Conservation (phyloP, 345 rosid genomes). For the Brassica cretica region DNA sequence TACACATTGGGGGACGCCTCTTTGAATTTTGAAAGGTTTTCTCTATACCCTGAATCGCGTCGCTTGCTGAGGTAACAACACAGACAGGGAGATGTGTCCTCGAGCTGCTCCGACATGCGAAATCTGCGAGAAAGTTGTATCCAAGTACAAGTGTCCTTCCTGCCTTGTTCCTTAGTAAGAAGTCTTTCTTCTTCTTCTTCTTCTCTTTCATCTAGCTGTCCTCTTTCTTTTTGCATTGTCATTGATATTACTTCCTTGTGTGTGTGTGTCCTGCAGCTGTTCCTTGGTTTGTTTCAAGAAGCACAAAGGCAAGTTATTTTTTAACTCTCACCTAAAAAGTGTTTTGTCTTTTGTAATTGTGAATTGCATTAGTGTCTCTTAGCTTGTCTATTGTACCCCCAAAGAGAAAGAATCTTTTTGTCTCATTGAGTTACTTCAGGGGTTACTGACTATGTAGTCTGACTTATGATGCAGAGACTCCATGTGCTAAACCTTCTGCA, state of each 20-base stretch:
- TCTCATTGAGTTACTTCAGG: background rate
- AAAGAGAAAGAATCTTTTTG: background rate
- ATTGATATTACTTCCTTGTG: conserved; percentile 8
- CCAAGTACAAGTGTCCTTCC: conserved; percentile 81
- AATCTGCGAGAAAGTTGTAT: conserved; percentile 59
- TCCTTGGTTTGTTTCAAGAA: conserved; percentile 56
- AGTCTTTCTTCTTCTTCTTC: background rate
- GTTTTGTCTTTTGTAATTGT: background rate
- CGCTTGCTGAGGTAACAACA: background rate
- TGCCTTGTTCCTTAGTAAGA: conserved; percentile 77
- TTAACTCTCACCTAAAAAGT: background rate
- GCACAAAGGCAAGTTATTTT: conserved; percentile 46
- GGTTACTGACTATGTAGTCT: conserved; percentile 27
- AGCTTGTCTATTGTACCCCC: background rate
- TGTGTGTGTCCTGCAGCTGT: conserved; percentile 52
- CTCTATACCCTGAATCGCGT: background rate
- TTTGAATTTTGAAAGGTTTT: background rate
- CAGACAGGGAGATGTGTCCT: conserved; percentile 31
- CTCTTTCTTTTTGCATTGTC: background rate
- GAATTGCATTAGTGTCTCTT: background rate
- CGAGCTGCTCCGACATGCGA: conserved; percentile 46
- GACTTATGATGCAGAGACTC: conserved; percentile 59
- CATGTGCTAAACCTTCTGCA: conserved; percentile 60
- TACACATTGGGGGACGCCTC: background rate
- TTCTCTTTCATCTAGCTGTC: background rate